Percentiles rank a stretch among this genome's conserved stretches.
These are phyloP conservation scores for Penicillium nordicum DNA, from an alignment of 2,329 filamentous ascomycete species.

Conservation along the genomic window DNA sequence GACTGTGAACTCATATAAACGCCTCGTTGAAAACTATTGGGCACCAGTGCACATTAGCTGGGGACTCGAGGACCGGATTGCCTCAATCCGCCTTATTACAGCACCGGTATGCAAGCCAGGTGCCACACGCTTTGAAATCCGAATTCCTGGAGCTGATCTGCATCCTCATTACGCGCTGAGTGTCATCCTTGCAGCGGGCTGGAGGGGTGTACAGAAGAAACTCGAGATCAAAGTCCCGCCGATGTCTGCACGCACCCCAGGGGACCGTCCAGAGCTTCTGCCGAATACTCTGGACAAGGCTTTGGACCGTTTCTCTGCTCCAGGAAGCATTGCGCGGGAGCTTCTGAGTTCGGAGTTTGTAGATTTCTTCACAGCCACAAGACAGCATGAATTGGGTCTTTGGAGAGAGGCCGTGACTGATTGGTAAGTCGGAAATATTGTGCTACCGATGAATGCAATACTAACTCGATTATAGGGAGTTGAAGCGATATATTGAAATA, in stretches of 20 bases:
- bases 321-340: constrained; percentile 80
- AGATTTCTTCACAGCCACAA: constrained; percentile 88
- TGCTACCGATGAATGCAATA: background rate
- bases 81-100: constrained; percentile 81
- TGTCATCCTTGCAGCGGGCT: constrained; percentile 84
- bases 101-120: constrained; percentile 81
- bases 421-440: constrained; percentile 62
- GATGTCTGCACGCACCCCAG: constrained; percentile 69
- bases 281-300: constrained; percentile 84
- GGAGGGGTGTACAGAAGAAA: constrained; percentile 88
- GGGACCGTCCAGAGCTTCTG: constrained; percentile 48
- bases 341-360: constrained; percentile 92
- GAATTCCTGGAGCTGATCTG: constrained; percentile 66
- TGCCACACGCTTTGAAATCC: constrained; percentile 24
- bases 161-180: constrained; percentile 84
- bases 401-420: constrained; percentile 96
- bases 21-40: constrained; percentile 97
- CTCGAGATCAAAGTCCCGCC: constrained; percentile 77
- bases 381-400: constrained; percentile 80
- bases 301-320: constrained; percentile 68
- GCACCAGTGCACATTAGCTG: constrained; percentile 93
- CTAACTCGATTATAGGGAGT: constrained; percentile 54
- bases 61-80: constrained; percentile 90
- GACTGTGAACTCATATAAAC: constrained; percentile 95
- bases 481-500: constrained; percentile 72